A percentile compares a stretch with the other conserved stretches of the same genome.
Conservation (phyloP, 2,329 filamentous ascomycete genomes). For the Ophiocordyceps unilateralis region DNA sequence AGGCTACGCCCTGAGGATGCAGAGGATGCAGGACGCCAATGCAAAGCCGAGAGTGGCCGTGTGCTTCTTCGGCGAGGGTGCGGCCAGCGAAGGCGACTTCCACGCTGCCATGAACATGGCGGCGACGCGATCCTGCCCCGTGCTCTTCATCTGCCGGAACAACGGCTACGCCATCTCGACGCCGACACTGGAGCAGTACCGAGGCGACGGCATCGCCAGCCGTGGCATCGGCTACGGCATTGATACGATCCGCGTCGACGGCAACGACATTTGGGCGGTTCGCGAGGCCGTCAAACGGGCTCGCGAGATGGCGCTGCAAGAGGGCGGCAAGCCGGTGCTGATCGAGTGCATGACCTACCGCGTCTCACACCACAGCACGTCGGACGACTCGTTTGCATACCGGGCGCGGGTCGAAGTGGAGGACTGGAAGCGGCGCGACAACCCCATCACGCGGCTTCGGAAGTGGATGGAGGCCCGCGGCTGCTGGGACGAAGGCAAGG, state of each 20-base stretch:
- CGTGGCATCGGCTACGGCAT: constrained; percentile 85
- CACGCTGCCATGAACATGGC: constrained; percentile 84
- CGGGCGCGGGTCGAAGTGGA: constrained; percentile 86
- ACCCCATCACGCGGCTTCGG: constrained; percentile 66
- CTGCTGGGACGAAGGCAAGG: constrained; percentile 71
- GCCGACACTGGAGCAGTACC: constrained; percentile 77
- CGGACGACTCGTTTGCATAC: constrained; percentile 93
- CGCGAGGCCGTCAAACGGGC: constrained; percentile 65
- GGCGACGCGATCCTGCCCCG: constrained; percentile 71
- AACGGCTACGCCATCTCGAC: constrained; percentile 88
- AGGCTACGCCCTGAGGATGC: constrained; percentile 74
- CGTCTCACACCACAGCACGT: constrained; percentile 94
- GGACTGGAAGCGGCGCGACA: constrained; percentile 84
- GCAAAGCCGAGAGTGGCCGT: constrained; percentile 51
- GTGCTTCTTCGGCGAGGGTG: constrained; percentile 83
- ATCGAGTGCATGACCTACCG: constrained; percentile 97
- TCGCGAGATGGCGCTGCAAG: constrained; percentile 57
- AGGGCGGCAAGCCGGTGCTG: constrained; percentile 67
- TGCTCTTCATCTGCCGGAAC: constrained; percentile 82
- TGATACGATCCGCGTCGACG: constrained; percentile 78
- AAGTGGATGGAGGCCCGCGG: constrained; percentile 81
- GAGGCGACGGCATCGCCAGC: constrained; percentile 78
- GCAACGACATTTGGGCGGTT: constrained; percentile 88
- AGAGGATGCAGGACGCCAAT: constrained; percentile 54
- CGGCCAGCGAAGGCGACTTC: constrained; percentile 81